These are phyloP conservation scores for Pseudocercospora vitis DNA, from an alignment of 2,329 filamentous ascomycete genomes.

Conservation along the genomic window DNA sequence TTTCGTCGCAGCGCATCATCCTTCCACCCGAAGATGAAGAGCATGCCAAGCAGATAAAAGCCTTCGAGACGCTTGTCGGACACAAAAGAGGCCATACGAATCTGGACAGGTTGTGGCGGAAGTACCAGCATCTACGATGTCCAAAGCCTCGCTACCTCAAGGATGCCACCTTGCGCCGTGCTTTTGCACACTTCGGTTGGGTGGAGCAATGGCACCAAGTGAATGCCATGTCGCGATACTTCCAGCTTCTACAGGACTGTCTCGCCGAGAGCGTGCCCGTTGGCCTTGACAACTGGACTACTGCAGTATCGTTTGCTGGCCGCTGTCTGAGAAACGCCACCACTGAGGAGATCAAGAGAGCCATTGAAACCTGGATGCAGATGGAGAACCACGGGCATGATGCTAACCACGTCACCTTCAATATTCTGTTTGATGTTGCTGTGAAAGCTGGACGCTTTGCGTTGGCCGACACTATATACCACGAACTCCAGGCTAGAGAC, in stretches of 20 bases:
- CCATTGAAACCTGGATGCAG: constrained; percentile 78
- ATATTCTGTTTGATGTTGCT: constrained; percentile 85
- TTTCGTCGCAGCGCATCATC: constrained; percentile 17
- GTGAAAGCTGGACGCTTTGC: constrained; percentile 80
- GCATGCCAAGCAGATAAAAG: constrained; percentile 25
- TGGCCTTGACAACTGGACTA: constrained; percentile 72
- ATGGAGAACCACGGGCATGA: constrained; percentile 75
- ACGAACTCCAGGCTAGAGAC: constrained; percentile 72
- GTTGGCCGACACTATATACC: constrained; percentile 79
- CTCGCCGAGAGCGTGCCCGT: constrained; percentile 70
- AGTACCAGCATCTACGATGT: constrained; percentile 54
- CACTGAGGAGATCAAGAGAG: constrained; percentile 62
- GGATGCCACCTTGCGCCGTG: constrained; percentile 55
- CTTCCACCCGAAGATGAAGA: constrained; percentile 27
- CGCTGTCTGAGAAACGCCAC: constrained; percentile 64
- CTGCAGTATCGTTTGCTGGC: constrained; percentile 75
- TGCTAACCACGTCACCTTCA: constrained; percentile 81
- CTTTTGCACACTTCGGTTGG: constrained; percentile 69
- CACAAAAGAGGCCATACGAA: constrained; percentile 23
- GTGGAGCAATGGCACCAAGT: constrained; percentile 54
- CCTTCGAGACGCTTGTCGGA: constrained; percentile 18
- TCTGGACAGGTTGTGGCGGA: constrained; percentile 47
- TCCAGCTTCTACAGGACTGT: constrained; percentile 81
- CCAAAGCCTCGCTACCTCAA: constrained; percentile 56
- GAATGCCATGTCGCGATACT: constrained; percentile 74